Percentiles rank a stretch among this genome's conserved stretches.
Evolutionary conservation across 2,329 filamentous ascomycete genomes (phyloP).

Genomic region (Cladophialophora carrionii): DNA sequence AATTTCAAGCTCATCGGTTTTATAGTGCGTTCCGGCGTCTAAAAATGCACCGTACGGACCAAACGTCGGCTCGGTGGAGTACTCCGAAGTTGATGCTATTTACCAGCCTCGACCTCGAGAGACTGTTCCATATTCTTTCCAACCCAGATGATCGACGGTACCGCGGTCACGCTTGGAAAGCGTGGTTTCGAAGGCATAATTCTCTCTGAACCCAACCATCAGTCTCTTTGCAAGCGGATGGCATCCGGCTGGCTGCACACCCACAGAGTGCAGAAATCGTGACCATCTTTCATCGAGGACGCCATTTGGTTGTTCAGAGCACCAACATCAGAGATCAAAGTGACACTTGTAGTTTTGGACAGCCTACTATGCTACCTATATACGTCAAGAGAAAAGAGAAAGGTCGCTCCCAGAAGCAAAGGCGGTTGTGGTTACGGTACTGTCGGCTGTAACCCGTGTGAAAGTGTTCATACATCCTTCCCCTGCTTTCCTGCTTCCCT

Average conservation of each 20-base stretch:
- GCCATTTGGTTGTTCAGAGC: not conserved
- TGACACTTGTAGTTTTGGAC: not conserved
- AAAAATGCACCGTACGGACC: not conserved
- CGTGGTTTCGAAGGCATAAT: not conserved
- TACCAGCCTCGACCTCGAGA: not conserved
- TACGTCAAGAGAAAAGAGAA: not conserved
- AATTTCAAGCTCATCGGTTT: slow-evolving; percentile 16
- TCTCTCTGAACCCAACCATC: not conserved
- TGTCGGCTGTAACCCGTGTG: not conserved
- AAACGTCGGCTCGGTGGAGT: not conserved
- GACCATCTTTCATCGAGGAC: not conserved
- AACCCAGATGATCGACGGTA: not conserved
- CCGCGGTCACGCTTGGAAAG: not conserved
- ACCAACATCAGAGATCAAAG: not conserved
- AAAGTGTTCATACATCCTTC: slow-evolving; percentile 1
- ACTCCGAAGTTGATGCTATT: not conserved
- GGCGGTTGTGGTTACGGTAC: not conserved
- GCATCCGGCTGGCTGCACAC: not conserved
- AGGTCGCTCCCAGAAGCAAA: not conserved
- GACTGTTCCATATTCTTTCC: not conserved
- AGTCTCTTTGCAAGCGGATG: not conserved
- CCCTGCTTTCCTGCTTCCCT: not conserved
- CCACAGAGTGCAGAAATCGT: not conserved
- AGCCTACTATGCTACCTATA: slow-evolving; percentile 2
- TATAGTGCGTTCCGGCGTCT: not conserved